Conservation (phyloP, 352 stramenopile genomes). For the Phytophthora crassamura region DNA sequence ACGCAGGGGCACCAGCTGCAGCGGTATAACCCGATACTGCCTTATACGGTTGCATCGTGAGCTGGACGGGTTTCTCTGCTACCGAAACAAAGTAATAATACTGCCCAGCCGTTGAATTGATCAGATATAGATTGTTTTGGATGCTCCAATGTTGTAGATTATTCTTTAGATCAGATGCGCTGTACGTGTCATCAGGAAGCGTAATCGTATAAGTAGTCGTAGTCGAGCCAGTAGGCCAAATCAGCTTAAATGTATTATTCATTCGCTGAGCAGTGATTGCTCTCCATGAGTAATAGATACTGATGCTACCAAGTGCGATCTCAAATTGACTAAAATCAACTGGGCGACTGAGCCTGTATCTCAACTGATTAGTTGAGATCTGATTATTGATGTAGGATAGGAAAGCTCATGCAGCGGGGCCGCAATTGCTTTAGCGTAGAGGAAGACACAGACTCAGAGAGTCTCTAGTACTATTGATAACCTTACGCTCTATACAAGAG, state of each 20-base stretch:
- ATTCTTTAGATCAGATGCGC: conserved; percentile 24
- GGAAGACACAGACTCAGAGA: too few relatives aligned
- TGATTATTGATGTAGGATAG: too few relatives aligned
- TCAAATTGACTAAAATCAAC: conserved; percentile 5
- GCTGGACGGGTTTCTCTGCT: conserved; percentile 29
- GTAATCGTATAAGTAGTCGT: conserved; percentile 34
- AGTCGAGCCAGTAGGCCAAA: conserved; percentile 30
- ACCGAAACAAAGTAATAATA: conserved; percentile 31
- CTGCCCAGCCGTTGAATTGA: conserved; percentile 27
- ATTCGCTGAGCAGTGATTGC: background rate
- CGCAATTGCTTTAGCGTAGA: too few relatives aligned
- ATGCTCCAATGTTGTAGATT: conserved; percentile 36
- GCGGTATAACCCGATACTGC: too few relatives aligned
- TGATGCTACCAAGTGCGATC: background rate
- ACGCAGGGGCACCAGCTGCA: too few relatives aligned
- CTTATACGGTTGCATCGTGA: too few relatives aligned
- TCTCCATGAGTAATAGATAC: conserved; percentile 2
- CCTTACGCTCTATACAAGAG: too few relatives aligned
- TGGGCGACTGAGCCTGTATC: background rate
- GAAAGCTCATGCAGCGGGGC: too few relatives aligned
- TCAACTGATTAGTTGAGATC: too few relatives aligned
- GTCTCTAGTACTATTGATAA: too few relatives aligned
- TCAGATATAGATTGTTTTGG: conserved; percentile 36
- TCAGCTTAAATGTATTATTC: conserved; percentile 26
- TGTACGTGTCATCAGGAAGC: conserved; percentile 29